phyloP scores from a whole-genome alignment of 441 rosid species.

The Biscutella laevigata region DNA sequence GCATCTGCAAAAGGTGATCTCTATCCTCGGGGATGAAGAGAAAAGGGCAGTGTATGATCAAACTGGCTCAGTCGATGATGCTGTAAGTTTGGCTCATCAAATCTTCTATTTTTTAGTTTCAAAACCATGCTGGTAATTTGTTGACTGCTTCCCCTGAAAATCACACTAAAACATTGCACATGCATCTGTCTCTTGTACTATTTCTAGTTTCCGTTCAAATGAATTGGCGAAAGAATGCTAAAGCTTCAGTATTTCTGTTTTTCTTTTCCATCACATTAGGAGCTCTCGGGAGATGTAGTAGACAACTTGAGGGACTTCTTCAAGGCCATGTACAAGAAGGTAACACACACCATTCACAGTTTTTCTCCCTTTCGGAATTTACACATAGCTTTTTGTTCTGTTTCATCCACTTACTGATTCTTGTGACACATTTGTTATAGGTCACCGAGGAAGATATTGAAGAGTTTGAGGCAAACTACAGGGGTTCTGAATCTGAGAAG shows the following conservation, averaged over 20 bases:
- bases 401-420: background rate
- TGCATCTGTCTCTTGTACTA: background rate
- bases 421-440: conserved; percentile 27
- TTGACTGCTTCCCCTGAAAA: too few relatives aligned
- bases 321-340: conserved; percentile 73
- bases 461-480: conserved; percentile 79
- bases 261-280: conserved; percentile 37
- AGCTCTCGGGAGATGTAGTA: conserved; percentile 65
- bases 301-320: conserved; percentile 62
- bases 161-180: background rate
- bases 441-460: conserved; percentile 80
- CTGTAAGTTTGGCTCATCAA: conserved; percentile 53
- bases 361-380: background rate
- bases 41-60: conserved; percentile 79
- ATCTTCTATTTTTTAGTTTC: too few relatives aligned
- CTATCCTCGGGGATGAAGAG: conserved; percentile 84
- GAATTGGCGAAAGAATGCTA: conserved; percentile 1
- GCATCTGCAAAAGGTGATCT: conserved; percentile 87
- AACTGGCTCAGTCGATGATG: conserved; percentile 87
- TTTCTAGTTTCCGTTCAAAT: background rate
- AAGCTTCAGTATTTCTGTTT: too few relatives aligned
- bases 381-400: background rate
- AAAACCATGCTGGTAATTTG: too few relatives aligned
- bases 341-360: background rate
- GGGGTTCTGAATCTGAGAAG: conserved; percentile 91